Base-by-base conservation (phyloP, 495 filamentous ascomycete species). In the Talaromyces proteolyticus region DNA sequence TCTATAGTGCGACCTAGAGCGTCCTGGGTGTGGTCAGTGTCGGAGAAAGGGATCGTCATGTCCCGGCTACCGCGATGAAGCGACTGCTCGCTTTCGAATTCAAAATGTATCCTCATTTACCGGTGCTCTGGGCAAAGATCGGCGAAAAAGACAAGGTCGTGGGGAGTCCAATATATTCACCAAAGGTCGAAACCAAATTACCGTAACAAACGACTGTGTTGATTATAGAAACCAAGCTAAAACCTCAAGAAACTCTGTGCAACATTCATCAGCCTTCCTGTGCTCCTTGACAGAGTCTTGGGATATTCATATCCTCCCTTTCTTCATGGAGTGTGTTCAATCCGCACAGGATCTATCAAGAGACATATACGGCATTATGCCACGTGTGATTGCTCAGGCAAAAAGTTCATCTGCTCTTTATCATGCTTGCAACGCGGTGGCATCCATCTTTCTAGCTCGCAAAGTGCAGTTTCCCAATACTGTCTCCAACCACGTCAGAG, bases 11-110 rank as follows among this genome's bases (percentile, higher is more conserved):
- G 46, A 49, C 18, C 37, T 49, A 5, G 22, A 39, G 16, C 16
- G 29, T 18, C 46, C 46, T 12, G 46, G 22, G 18, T 49, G 46
- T 19, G 22, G 20, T 8, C 46, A 49, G 29, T 49, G 46, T 16
- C 4, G 38, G 16, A 8, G 36, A 22, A 49, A 49, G 29, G 18
- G 34, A 25, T 40, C n/a, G 21, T 12, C 1, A 25, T 49, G 46
- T 12, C 29, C 29, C 0, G 46, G 46, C 12, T 49, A 49, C 22
- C 18, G 29, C 8, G 17, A 41, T 11, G 46, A 49, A 18, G 22
- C 12, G 12, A 36, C 36, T 40, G 34, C 38, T 18, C 36, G 25
- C 37, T 49, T 49, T 17, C 46, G 46, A 17, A 40, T 20, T 2
- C 29, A 49, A n/a, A 49, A 26, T 1, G 1, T 41, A 2, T 5